phyloP scores from a whole-genome alignment of 495 filamentous ascomycete genomes.

The Lichina pygmaea region DNA sequence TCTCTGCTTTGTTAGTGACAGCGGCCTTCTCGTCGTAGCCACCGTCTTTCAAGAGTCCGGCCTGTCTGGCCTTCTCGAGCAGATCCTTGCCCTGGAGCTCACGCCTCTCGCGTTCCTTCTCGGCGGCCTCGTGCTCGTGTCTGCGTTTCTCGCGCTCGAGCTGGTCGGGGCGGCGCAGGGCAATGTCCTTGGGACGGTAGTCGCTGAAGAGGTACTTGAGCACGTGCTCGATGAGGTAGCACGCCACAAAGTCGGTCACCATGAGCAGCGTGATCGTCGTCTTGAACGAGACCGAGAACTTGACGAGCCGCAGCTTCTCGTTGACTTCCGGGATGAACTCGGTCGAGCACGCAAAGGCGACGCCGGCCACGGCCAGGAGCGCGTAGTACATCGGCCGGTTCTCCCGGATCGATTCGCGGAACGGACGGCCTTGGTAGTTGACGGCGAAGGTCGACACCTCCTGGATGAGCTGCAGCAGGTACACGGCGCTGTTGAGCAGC shows the following conservation, averaged over 20 bases:
- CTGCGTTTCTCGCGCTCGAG: slow-evolving; percentile 44
- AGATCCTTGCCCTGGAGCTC: too few species aligned
- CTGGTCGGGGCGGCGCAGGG: slow-evolving; percentile 63
- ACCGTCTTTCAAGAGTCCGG: too few species aligned
- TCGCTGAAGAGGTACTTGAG: slow-evolving; percentile 78
- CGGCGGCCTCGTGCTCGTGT: slow-evolving; percentile 17
- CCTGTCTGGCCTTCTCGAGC: too few species aligned
- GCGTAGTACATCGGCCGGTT: slow-evolving; percentile 98
- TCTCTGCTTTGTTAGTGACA: too few species aligned
- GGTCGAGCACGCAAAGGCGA: slow-evolving; percentile 88
- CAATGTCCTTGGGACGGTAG: slow-evolving; percentile 84
- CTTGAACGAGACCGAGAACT: slow-evolving; percentile 85
- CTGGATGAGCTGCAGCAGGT: slow-evolving; percentile 93
- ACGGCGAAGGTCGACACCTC: slow-evolving; percentile 98
- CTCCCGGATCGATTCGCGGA: slow-evolving; percentile 84
- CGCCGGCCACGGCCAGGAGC: slow-evolving; percentile 58
- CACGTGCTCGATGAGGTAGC: slow-evolving; percentile 69
- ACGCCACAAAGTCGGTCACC: slow-evolving; percentile 68
- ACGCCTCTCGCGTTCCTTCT: too few species aligned
- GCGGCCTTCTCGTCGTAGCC: too few species aligned
- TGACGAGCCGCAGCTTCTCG: slow-evolving; percentile 71
- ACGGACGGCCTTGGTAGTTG: slow-evolving; percentile 97
- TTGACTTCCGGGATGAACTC: slow-evolving; percentile 94
- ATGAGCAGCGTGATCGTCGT: slow-evolving; percentile 58
- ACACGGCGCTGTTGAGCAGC: slow-evolving; percentile 87